Evolutionary conservation across 2,329 filamentous ascomycete genomes (phyloP).

Genomic region (Venturia effusa): DNA sequence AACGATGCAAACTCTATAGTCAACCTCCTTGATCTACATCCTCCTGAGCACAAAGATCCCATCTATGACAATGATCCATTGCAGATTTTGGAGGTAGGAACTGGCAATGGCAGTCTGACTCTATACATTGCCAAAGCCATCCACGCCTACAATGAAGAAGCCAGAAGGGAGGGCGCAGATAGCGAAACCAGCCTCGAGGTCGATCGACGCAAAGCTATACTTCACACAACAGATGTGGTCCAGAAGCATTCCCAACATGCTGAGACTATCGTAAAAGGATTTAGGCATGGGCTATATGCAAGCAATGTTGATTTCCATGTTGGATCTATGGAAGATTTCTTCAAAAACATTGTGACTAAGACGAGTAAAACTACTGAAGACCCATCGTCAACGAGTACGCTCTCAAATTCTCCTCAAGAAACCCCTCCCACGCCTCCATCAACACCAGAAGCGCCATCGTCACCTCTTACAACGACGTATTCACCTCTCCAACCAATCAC

Average conservation of each 20-base stretch:
- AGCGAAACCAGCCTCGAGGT: slow-evolving; percentile 19
- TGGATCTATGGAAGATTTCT: slow-evolving; percentile 53
- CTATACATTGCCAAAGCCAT: slow-evolving; percentile 65
- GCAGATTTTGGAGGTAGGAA: slow-evolving; percentile 75
- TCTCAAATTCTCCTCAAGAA: not conserved
- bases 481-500: not conserved
- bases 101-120: slow-evolving; percentile 72
- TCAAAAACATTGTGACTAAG: slow-evolving; percentile 21
- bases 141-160: slow-evolving; percentile 55
- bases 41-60: slow-evolving; percentile 29
- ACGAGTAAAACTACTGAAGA: not conserved
- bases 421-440: not conserved
- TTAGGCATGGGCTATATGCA: slow-evolving; percentile 59
- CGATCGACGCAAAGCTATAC: slow-evolving; percentile 48
- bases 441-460: not conserved
- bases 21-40: slow-evolving; percentile 64
- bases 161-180: slow-evolving; percentile 21
- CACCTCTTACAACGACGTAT: not conserved
- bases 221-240: slow-evolving; percentile 64
- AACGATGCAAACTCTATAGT: slow-evolving; percentile 67
- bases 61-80: slow-evolving; percentile 30
- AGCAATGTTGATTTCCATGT: slow-evolving; percentile 64
- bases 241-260: slow-evolving; percentile 53
- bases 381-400: not conserved
- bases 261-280: slow-evolving; percentile 52